phyloP scores from a whole-genome alignment of 1,284 basidiomycete genomes.

The Irpex sp. region DNA sequence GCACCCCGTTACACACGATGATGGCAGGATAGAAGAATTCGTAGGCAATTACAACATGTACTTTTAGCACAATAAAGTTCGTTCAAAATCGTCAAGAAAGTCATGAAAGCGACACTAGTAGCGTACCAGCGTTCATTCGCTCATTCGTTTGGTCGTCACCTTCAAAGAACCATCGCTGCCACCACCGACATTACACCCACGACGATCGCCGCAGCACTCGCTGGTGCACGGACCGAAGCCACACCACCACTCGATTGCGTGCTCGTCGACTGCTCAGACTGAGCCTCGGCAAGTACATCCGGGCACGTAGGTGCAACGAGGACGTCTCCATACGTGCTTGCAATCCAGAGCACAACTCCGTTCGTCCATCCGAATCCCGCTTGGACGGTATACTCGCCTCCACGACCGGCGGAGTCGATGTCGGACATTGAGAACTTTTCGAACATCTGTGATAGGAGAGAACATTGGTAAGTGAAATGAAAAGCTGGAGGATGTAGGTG shows the following conservation, averaged over 20 bases:
- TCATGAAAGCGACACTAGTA: not conserved
- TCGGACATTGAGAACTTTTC: constrained; percentile 81
- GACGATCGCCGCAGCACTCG: not conserved
- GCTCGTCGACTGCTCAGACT: not conserved
- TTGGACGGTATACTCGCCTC: constrained; percentile 84
- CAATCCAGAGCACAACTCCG: constrained; percentile 74
- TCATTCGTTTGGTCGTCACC: not conserved
- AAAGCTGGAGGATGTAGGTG: constrained; percentile 1
- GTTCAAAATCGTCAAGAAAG: not conserved
- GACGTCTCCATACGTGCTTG: constrained; percentile 62
- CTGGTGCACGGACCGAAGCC: not conserved
- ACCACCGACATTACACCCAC: not conserved
- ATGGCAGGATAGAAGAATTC: not conserved
- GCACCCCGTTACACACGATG: no score
- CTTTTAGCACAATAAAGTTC: not conserved
- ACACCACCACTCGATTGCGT: not conserved
- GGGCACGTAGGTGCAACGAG: constrained; percentile 69
- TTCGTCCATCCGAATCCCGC: constrained; percentile 92
- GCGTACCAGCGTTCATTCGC: not conserved
- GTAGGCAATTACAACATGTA: not conserved
- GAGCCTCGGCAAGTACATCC: constrained; percentile 23
- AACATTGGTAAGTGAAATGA: not conserved
- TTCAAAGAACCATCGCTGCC: not conserved
- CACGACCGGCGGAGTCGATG: constrained; percentile 78
- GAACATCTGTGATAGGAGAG: constrained; percentile 60